phyloP scores from a whole-genome alignment of 2,329 filamentous ascomycete species.

The Penicillium digitatum region DNA sequence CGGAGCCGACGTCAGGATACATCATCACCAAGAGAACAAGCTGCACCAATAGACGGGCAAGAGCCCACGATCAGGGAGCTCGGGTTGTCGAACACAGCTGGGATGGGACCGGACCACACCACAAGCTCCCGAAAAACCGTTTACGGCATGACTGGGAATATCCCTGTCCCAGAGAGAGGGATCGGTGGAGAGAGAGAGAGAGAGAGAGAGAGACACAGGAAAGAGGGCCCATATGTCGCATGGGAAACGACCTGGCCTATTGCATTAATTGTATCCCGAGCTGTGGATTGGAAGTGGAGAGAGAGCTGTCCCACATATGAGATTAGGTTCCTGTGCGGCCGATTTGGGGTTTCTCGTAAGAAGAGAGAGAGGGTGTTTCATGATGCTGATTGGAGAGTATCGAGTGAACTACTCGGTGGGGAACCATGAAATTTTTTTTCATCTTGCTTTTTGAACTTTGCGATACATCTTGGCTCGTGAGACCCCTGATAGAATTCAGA shows the following conservation, averaged over 20 bases:
- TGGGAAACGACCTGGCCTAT: background rate
- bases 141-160: conserved; percentile 14
- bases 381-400: conserved; percentile 15
- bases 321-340: conserved; percentile 21
- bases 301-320: conserved; percentile 1
- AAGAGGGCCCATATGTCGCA: background rate
- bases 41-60: conserved; percentile 30
- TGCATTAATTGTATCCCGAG: background rate
- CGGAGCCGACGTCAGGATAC: conserved; percentile 22
- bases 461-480: conserved; percentile 3
- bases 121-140: conserved; percentile 24
- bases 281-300: conserved; percentile 6
- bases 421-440: background rate
- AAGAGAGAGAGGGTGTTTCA: conserved; percentile 6
- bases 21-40: conserved; percentile 29
- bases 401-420: conserved; percentile 6
- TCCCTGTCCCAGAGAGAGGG: conserved; percentile 14
- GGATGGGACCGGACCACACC: conserved; percentile 23
- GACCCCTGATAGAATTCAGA: conserved; percentile 7
- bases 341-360: conserved; percentile 11
- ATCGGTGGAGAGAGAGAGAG: conserved; percentile 5
- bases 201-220: background rate
- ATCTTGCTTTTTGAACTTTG: background rate
- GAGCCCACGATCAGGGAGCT: conserved; percentile 20
- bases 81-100: conserved; percentile 27